Evolutionary conservation across 2,329 filamentous ascomycete genomes (phyloP), one percentile per base, ranked within the genome.

Genomic region (Stachybotrys echinatus): DNA sequence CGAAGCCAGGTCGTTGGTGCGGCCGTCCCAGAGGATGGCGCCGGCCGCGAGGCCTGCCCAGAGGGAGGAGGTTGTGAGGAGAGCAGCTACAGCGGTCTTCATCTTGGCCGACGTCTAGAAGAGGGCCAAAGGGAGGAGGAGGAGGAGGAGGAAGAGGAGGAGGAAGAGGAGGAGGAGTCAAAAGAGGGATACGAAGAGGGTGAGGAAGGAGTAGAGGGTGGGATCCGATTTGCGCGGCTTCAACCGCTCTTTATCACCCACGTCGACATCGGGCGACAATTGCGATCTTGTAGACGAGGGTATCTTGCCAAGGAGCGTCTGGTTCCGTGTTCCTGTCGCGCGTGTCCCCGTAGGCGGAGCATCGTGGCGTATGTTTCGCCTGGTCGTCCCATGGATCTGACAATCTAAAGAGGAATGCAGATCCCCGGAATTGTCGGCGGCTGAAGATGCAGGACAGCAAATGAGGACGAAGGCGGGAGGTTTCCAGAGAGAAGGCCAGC

Each of bases 11-110:
- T 81, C 76, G 64, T 85, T 85, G 72, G 85, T 83, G 46, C 82
- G 78, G 23, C 83, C 83, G 63, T 86, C 83, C 83, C 83, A 87
- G 22, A 84, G 65, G 47, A 83, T 18, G 22, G 23, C 44, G 44
- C 22, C 44, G n/a, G 22, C 23, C 10, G 44, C 44, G 44, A 46
- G 44, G 23, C 44, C 44, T 18, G 20, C 44, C 44, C 23, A 27
- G 6, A 46, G 27, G 23, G 44, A 23, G n/a, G 44, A 46, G 22
- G 44, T 19, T 12, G 44, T 19, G n/a, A 46, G 44, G n/a, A 46
- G 27, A 12, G 42, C 22, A 37, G 44, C 44, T 34, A 23, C 23
- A 23, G 23, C 23, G 23, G 44, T 46, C 44, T 46, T 46, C 44
- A 46, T 46, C 12, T 14, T 45, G 42, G 20, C 18, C 7, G 42